phyloP scores from a whole-genome alignment of 2,329 filamentous ascomycete species.

The Talaromyces albobiverticillius region DNA sequence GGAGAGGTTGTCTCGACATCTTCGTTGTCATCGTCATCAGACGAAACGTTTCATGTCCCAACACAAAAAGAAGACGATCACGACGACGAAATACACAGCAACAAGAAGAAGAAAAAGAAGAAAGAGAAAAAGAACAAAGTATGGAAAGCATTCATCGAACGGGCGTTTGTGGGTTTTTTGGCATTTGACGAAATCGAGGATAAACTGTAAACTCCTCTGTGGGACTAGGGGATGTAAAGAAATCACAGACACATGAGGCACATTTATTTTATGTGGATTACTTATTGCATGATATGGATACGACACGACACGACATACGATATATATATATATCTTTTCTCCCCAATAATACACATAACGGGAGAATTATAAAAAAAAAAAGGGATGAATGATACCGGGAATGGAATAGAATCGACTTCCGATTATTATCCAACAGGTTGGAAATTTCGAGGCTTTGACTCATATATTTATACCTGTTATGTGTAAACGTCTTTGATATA shows the following conservation, averaged over 20 bases:
- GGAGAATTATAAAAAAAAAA: not conserved
- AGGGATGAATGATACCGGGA: too few relatives aligned
- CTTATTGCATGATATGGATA: not conserved
- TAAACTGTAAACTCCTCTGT: conserved; percentile 9
- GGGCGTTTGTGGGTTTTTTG: conserved; percentile 76
- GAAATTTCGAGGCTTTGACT: too few relatives aligned
- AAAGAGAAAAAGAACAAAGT: conserved; percentile 59
- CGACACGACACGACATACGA: not conserved
- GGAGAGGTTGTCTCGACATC: conserved; percentile 43
- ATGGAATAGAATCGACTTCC: too few relatives aligned
- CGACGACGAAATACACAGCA: conserved; percentile 31
- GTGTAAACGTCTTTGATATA: not conserved
- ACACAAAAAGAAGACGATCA: not conserved
- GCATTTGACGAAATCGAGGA: conserved; percentile 61
- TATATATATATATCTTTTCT: not conserved
- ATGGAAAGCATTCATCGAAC: conserved; percentile 73
- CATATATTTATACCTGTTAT: too few relatives aligned
- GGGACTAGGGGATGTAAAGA: too few relatives aligned
- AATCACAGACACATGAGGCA: too few relatives aligned
- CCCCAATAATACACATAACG: not conserved
- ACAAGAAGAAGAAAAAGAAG: conserved; percentile 46
- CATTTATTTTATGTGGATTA: not conserved
- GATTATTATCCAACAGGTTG: too few relatives aligned
- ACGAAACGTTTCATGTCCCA: not conserved
- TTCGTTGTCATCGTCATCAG: not conserved